Base-by-base conservation (phyloP, 768 basidiomycete species). In the Hydnomerulius pinastri region DNA sequence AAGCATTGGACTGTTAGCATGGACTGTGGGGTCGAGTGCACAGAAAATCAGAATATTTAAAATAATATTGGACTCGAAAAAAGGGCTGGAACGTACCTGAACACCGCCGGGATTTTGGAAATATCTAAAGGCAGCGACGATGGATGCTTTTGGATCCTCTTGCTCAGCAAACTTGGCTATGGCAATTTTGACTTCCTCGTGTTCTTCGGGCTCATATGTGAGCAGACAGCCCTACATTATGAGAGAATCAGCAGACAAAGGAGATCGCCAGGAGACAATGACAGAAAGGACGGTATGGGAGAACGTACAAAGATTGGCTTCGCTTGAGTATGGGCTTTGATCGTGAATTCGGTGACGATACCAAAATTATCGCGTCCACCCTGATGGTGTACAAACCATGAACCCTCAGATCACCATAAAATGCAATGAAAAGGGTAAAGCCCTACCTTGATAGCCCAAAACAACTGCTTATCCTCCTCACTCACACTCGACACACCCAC, bases 291-390 rank as follows among this genome's bases (percentile, higher is more conserved):
- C 23, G 13, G 10, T 6, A 21, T 18, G 23, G 13, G 18, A 15
- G 15, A 4, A 20, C 45, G 8, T 43, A 58, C 57, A 28, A 45
- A 58, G 53, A 54, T 29, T 44, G 40, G 20, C 9, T 24, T n/a
- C n/a, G n/a, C 52, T 46, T 64, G 45, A 32, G 20, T n/a, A 18
- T 58, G 53, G 12, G 60, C 50, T 27, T 47, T 54, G 33, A 66
- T 43, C 9, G 51, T 61, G 43, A 64, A 66, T 21, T 54, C 38
- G 24, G 64, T 66, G 23, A 63, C 58, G 13, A 66, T 63, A n/a
- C 64, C 64, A 42, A 66, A 65, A 32, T 66, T 66, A 42, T 62
- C 62, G 13, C 56, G 57, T 28, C 59, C 60, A n/a, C 60, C 59
- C 57, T 61, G 13, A 23, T 21, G 40, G 20, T 7, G 20, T 37